Evolutionary conservation across 495 filamentous ascomycete species (phyloP).

Genomic region (Annulohypoxylon stygium): DNA sequence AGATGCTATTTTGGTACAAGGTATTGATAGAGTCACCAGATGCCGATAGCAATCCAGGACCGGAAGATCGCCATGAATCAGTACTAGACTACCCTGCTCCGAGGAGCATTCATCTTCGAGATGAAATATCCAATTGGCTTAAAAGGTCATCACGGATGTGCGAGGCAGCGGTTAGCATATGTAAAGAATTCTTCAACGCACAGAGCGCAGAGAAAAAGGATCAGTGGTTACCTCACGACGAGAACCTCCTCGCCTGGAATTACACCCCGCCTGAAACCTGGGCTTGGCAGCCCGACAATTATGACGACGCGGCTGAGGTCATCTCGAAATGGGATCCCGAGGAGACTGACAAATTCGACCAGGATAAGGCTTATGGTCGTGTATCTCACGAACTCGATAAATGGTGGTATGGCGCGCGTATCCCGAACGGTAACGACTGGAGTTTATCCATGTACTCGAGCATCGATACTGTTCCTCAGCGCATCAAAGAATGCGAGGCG

Average conservation of each 20-base stretch:
- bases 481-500: constrained; percentile 63
- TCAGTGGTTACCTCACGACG: constrained; percentile 52
- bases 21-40: constrained; percentile 66
- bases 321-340: constrained; percentile 59
- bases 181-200: constrained; percentile 56
- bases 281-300: constrained; percentile 49
- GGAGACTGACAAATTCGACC: constrained; percentile 62
- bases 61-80: constrained; percentile 53
- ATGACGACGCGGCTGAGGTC: constrained; percentile 51
- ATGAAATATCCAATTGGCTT: constrained; percentile 62
- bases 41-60: constrained; percentile 58
- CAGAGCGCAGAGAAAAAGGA: constrained; percentile 49
- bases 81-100: constrained; percentile 46
- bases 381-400: constrained; percentile 69
- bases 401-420: constrained; percentile 68
- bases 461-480: constrained; percentile 63
- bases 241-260: constrained; percentile 56
- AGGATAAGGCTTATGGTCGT: constrained; percentile 64
- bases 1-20: constrained; percentile 90
- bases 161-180: constrained; percentile 55
- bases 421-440: constrained; percentile 67
- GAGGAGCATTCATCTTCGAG: constrained; percentile 51
- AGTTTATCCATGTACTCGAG: constrained; percentile 63
- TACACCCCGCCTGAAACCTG: constrained; percentile 55
- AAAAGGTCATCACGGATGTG: constrained; percentile 66